phyloP scores from a whole-genome alignment of 345 rosid species.

The Clarkia xantiana region DNA sequence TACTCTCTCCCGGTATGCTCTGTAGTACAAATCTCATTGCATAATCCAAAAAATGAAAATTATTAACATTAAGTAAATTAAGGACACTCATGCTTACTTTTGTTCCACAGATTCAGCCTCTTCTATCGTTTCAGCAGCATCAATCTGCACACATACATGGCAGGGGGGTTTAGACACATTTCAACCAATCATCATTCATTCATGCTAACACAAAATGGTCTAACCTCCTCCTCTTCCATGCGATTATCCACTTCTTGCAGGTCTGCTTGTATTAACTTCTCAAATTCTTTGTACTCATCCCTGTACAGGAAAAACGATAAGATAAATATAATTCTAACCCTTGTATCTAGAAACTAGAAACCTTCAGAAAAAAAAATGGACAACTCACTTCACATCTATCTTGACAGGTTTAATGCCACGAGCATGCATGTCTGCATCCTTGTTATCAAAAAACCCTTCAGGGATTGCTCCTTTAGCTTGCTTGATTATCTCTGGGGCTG shows the following conservation, averaged over 20 bases:
- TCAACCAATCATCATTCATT: no score
- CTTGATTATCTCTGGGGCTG: conserved; percentile 24
- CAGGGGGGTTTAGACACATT: no score
- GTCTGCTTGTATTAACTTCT: conserved; percentile 86
- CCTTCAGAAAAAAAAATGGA: neutral
- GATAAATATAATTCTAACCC: no score
- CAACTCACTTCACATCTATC: conserved; percentile 78
- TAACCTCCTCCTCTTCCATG: conserved; percentile 94
- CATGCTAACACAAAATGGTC: neutral
- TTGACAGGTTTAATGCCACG: conserved; percentile 87
- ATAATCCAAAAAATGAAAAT: neutral
- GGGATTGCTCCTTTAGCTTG: conserved; percentile 66
- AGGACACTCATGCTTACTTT: conserved; percentile 30
- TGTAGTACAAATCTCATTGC: conserved; percentile 10
- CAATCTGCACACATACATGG: conserved; percentile 35
- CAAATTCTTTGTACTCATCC: conserved; percentile 90
- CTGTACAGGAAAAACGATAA: conserved; percentile 16
- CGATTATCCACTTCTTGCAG: conserved; percentile 77
- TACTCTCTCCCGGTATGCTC: conserved; percentile 49
- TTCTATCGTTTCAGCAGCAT: conserved; percentile 92
- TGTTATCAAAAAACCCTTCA: conserved; percentile 81
- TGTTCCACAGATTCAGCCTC: conserved; percentile 79
- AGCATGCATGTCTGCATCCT: conserved; percentile 93
- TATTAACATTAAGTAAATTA: neutral
- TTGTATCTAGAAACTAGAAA: no score